Evolutionary conservation across 2,329 filamentous ascomycete genomes (phyloP).

Genomic region (Aspergillus brasiliensis): DNA sequence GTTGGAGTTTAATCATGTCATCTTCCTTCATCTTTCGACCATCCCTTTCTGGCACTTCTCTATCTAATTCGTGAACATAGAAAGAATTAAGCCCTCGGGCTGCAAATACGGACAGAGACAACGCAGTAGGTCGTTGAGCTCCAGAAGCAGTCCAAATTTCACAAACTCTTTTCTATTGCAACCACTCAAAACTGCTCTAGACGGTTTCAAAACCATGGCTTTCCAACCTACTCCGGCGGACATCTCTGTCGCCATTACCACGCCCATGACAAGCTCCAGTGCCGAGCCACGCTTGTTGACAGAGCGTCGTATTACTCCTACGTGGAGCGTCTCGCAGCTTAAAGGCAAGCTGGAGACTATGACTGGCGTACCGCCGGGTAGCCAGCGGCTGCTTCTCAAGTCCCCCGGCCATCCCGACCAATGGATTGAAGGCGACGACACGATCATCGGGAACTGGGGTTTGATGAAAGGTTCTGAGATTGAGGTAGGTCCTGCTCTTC

Average conservation of each 20-base stretch:
- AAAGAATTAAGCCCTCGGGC: background rate
- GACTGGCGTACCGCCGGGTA: constrained; percentile 82
- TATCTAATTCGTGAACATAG: background rate
- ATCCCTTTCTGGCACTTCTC: background rate
- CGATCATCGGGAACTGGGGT: constrained; percentile 57
- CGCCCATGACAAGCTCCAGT: constrained; percentile 21
- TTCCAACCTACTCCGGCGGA: constrained; percentile 43
- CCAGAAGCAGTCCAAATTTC: background rate
- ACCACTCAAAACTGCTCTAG: background rate
- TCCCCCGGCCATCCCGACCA: constrained; percentile 61
- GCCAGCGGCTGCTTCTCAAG: constrained; percentile 75
- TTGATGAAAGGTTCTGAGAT: constrained; percentile 47
- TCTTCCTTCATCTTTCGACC: too few relatives aligned
- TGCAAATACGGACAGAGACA: background rate
- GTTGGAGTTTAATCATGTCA: background rate
- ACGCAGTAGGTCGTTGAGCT: background rate
- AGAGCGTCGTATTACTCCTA: constrained; percentile 87
- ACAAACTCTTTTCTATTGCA: background rate
- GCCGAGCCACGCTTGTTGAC: constrained; percentile 57
- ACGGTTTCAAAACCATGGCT: constrained; percentile 26
- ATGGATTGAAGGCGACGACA: constrained; percentile 71
- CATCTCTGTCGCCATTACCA: constrained; percentile 44
- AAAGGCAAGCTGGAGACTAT: constrained; percentile 88
- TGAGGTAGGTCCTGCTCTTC: constrained; percentile 35
- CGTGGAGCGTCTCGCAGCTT: constrained; percentile 84